phyloP scores from a whole-genome alignment of 2,329 filamentous ascomycete species.

The Pseudofabraea citricarpa region DNA sequence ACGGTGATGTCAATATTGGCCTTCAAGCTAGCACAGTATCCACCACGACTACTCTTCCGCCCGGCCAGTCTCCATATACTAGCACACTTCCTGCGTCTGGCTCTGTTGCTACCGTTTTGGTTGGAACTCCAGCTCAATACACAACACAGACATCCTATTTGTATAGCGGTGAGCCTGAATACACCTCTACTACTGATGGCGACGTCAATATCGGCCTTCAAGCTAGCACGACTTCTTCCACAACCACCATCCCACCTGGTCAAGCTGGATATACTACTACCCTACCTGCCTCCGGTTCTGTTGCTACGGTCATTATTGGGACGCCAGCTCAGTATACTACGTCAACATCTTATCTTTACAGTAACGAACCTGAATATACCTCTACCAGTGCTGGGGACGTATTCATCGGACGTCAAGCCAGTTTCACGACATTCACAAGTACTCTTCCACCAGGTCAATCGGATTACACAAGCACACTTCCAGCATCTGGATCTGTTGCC shows the following conservation, averaged over 20 bases:
- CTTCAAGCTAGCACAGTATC: not conserved
- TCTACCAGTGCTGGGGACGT: not conserved
- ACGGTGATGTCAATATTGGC: not conserved
- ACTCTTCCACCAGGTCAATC: not conserved
- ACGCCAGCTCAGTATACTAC: not conserved
- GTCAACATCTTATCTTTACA: not conserved
- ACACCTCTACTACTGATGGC: too few species aligned
- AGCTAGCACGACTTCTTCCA: too few species aligned
- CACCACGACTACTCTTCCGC: not conserved
- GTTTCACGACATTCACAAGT: not conserved
- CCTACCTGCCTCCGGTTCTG: too few species aligned
- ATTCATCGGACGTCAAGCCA: not conserved
- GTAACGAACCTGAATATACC: not conserved
- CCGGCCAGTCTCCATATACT: not conserved
- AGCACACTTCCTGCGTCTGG: not conserved
- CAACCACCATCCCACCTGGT: too few species aligned
- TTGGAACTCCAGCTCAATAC: too few species aligned
- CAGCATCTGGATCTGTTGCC: not conserved
- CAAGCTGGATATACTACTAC: too few species aligned
- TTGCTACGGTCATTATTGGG: not conserved
- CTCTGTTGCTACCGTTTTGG: too few species aligned
- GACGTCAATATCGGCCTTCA: too few species aligned
- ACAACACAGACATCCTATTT: too few species aligned
- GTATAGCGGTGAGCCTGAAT: too few species aligned
- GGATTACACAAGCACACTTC: not conserved